Conservation (phyloP, 441 rosid genomes). For the Hypseocharis bilobata region DNA sequence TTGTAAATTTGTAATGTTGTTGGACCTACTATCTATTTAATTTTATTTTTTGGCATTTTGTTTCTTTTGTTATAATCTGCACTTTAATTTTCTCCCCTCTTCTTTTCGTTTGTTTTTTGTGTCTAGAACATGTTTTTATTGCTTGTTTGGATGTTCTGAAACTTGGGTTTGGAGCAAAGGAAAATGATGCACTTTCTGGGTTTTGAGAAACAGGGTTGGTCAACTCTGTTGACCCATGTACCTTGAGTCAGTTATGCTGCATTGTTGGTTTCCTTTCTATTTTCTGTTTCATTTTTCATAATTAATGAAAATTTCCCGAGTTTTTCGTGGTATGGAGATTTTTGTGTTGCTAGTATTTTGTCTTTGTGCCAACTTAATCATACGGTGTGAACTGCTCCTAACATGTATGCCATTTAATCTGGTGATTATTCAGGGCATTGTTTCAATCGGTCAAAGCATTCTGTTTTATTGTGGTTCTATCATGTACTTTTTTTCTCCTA, state of each 20-base stretch:
- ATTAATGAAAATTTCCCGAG: neutral
- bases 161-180: neutral
- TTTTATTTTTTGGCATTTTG: neutral
- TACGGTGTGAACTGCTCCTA: neutral
- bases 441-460: constrained; percentile 33
- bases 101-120: neutral
- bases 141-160: neutral
- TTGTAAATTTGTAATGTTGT: neutral
- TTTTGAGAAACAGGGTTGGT: neutral
- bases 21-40: constrained; percentile 5
- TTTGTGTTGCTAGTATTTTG: neutral
- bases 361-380: neutral
- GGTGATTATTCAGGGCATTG: constrained; percentile 46
- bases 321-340: neutral
- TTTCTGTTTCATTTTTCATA: neutral
- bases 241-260: neutral
- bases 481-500: constrained; percentile 41
- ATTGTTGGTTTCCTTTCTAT: neutral
- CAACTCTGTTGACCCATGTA: neutral
- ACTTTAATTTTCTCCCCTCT: neutral
- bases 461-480: constrained; percentile 42
- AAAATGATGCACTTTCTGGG: neutral
- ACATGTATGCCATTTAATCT: constrained; percentile 11
- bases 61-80: constrained; percentile 1
- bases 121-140: neutral